Conservation (phyloP, 257 asterid species). For the Apocynum venetum region DNA sequence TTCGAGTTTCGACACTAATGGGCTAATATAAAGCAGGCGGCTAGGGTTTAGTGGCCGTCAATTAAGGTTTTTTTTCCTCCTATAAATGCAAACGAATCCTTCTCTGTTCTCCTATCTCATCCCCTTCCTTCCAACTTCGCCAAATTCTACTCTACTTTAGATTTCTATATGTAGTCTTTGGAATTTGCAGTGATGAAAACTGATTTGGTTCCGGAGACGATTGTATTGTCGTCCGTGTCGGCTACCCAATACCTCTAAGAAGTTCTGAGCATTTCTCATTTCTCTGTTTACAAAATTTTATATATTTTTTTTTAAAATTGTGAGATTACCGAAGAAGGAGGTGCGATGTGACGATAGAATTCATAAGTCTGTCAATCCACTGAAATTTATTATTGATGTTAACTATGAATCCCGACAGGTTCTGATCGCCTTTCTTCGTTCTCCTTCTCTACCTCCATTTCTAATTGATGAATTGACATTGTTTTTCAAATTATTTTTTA, state of each 20-base stretch:
- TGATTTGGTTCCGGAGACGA: slow-evolving; percentile 21
- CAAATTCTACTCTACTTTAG: background rate
- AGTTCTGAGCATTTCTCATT: slow-evolving; percentile 33
- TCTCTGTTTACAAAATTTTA: background rate
- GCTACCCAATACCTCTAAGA: slow-evolving; percentile 40
- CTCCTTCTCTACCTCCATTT: background rate
- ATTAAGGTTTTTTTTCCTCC: background rate
- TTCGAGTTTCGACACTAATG: background rate
- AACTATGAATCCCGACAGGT: slow-evolving; percentile 48
- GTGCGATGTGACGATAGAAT: slow-evolving; percentile 36
- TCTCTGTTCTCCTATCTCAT: background rate
- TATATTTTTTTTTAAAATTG: background rate
- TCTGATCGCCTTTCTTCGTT: slow-evolving; percentile 30
- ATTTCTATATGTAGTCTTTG: background rate
- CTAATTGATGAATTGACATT: too few relatives aligned
- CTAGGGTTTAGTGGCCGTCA: background rate
- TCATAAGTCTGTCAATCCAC: slow-evolving; percentile 48
- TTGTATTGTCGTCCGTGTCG: slow-evolving; percentile 21
- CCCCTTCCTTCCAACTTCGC: background rate
- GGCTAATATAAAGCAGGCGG: background rate
- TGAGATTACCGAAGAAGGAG: background rate
- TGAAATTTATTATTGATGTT: slow-evolving; percentile 33
- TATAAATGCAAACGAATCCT: background rate
- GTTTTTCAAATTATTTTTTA: background rate
- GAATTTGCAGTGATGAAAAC: slow-evolving; percentile 17